Base-by-base conservation (phyloP, 306 rosid species). In the Gynostemma pentaphyllum region DNA sequence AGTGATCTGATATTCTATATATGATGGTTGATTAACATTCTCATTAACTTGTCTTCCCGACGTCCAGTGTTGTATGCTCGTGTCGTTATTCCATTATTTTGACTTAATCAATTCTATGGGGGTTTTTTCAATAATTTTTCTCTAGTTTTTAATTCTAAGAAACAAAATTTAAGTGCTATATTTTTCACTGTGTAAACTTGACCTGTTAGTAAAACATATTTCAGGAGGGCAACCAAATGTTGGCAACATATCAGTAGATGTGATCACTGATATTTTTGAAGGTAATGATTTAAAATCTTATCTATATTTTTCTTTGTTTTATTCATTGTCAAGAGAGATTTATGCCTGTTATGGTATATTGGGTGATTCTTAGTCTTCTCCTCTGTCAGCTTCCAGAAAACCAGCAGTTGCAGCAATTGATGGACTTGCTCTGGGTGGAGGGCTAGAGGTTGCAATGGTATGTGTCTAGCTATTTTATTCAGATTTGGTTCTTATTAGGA, bases 361-460 rank as follows among this genome's bases (percentile, higher is more conserved):
- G n/a, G n/a, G n/a, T n/a, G n/a, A n/a, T n/a, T n/a, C n/a, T n/a
- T 59, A n/a, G n/a, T 76, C 52, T 37, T 62, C 63, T 61, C 67
- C 27, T 57, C 50, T 82, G 69, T 69, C 79, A 91, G 98, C 87
- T 24, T 53, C 92, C 23, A 79, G 70, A 82, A 91, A 91, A 42
- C 98, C 98, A 27, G 83, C 89, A 1, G 98, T 91, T 74, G 98
- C 98, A 56, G 96, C 98, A 45, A 88, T 91, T 64, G 92, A 91
- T 82, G 98, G 98, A 57, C 92, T 88, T 61, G 98, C 98, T 67
- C 73, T 91, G 68, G 98, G 98, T 59, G 98, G 98, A 80, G 98
- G 98, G n/a, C 75, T 91, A 75, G 98, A 91, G 87, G 76, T 91
- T 71, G 95, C 98, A 64, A 91, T 91, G 98, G 96, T 91, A 84